Conservation (phyloP, 345 rosid species). For the Eucalyptus decipiens region DNA sequence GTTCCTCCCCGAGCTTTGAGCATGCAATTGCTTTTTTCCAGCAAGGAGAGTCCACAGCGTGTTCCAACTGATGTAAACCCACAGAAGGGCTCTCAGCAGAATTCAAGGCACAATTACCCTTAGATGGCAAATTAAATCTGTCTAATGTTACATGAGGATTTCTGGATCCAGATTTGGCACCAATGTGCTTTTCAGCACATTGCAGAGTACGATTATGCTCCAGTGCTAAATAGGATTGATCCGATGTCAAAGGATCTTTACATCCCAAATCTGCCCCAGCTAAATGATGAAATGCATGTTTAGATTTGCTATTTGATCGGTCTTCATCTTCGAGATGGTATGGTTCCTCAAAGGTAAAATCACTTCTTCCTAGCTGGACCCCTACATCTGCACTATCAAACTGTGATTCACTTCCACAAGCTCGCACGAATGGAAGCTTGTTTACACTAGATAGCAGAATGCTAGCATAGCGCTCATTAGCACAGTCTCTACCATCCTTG, state of each 20-base stretch:
- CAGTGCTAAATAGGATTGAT: not conserved
- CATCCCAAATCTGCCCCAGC: not conserved
- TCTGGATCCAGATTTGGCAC: not conserved
- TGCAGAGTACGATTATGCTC: not conserved
- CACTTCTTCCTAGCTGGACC: not conserved
- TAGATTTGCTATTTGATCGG: not conserved
- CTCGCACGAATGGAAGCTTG: not conserved
- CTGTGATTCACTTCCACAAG: not conserved
- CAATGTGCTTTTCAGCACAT: not conserved
- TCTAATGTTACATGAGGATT: not conserved
- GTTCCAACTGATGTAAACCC: not conserved
- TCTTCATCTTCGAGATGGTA: not conserved
- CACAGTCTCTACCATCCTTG: not conserved
- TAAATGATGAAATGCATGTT: not conserved
- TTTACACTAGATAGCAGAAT: not conserved
- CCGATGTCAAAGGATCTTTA: not conserved
- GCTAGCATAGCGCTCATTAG: not conserved
- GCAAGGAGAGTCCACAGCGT: not conserved
- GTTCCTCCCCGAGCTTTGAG: not conserved
- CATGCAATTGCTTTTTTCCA: not conserved
- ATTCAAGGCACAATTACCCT: not conserved
- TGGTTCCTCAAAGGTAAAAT: not conserved
- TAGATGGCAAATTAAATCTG: not conserved
- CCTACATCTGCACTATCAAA: not conserved
- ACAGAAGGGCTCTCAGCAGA: not conserved